phyloP scores from a whole-genome alignment of 352 stramenopile genomes.

The Globisporangium abappressorium region DNA sequence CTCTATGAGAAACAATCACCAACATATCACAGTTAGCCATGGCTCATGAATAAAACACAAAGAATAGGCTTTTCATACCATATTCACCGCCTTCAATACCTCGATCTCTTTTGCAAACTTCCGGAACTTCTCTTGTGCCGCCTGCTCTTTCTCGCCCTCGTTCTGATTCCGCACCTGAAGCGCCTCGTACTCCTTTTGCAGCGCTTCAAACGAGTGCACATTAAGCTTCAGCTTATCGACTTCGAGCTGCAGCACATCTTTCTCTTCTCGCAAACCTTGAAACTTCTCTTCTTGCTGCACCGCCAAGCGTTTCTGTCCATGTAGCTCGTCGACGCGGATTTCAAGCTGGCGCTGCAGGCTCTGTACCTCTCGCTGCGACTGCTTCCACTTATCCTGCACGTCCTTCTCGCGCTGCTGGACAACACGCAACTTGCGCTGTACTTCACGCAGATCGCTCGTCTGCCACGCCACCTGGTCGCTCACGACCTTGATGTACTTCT shows the following conservation, averaged over 20 bases:
- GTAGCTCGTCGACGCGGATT: slow-evolving; percentile 36
- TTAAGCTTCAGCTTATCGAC: slow-evolving; percentile 30
- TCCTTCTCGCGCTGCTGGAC: slow-evolving; percentile 37
- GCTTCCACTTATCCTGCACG: slow-evolving; percentile 40
- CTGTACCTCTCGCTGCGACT: slow-evolving; percentile 40
- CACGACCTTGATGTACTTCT: slow-evolving; percentile 72
- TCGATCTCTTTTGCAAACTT: slow-evolving; percentile 33
- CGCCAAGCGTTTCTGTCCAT: slow-evolving; percentile 36
- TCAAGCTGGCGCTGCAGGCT: slow-evolving; percentile 42
- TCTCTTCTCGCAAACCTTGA: slow-evolving; percentile 29
- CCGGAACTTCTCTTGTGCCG: slow-evolving; percentile 17
- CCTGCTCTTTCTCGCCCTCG: slow-evolving; percentile 25
- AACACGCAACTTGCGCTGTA: slow-evolving; percentile 40
- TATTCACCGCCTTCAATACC: slow-evolving; percentile 27
- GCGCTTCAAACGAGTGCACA: slow-evolving; percentile 28
- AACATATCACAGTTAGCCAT: slow-evolving; percentile 1
- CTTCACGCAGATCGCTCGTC: slow-evolving; percentile 55
- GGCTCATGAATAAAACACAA: background rate
- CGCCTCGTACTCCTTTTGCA: slow-evolving; percentile 39
- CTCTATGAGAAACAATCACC: slow-evolving; percentile 27
- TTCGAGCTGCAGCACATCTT: slow-evolving; percentile 31
- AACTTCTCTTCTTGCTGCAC: slow-evolving; percentile 23
- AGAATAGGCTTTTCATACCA: background rate
- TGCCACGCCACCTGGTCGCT: slow-evolving; percentile 73
- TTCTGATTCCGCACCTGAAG: slow-evolving; percentile 32